Percentiles rank a stretch among this genome's conserved stretches.
These are phyloP conservation scores for Botryococcus braunii DNA, from an alignment of 163 green algal genomes.

Conservation along the genomic window DNA sequence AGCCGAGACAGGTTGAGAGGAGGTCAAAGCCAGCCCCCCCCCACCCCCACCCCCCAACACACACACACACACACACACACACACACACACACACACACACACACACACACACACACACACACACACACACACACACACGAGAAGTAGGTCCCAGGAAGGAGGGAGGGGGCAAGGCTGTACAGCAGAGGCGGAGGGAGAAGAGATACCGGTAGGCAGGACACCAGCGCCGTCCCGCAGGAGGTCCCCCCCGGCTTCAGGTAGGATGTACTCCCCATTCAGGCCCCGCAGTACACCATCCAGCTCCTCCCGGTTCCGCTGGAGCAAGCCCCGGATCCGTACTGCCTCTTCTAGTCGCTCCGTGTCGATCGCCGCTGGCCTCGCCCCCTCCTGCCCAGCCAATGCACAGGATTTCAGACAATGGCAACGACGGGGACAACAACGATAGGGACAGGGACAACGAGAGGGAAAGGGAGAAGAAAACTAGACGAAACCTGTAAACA, in stretches of 20 bases:
- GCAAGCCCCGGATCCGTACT: constrained; percentile 64
- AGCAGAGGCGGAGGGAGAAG: too few species aligned
- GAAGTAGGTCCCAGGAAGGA: too few species aligned
- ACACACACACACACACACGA: too few species aligned
- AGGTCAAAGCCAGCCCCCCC: too few species aligned
- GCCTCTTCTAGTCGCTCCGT: constrained; percentile 57
- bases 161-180: too few species aligned
- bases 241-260: constrained; percentile 81
- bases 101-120: too few species aligned
- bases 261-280: constrained; percentile 83
- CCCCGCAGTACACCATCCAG: constrained; percentile 43
- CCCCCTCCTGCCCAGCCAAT: background rate
- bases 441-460: background rate
- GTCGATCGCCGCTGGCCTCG: background rate
- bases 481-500: too few species aligned
- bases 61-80: too few species aligned
- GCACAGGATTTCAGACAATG: background rate
- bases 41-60: too few species aligned
- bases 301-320: constrained; percentile 77
- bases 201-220: constrained; percentile 64
- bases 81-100: too few species aligned
- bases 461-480: too few species aligned
- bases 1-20: too few species aligned
- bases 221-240: constrained; percentile 85
- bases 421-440: background rate